phyloP scores from a whole-genome alignment of 371 early-diverging fungal species.

The Zopfochytrium polystomum region DNA sequence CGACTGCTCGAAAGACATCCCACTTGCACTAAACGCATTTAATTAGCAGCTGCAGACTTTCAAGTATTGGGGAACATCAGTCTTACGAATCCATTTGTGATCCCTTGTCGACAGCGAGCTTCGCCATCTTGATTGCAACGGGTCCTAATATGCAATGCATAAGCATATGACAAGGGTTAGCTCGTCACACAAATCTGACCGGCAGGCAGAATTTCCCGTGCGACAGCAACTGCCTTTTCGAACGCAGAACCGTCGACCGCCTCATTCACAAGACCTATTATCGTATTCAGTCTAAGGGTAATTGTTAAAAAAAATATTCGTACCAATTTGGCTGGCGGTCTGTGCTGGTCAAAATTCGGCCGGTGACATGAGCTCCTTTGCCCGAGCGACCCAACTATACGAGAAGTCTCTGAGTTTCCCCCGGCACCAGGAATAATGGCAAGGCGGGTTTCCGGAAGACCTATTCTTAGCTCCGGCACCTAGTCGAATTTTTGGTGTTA shows the following conservation, averaged over 20 bases:
- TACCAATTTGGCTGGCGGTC: too few species aligned
- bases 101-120: conserved; percentile 80
- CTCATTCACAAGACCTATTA: conserved; percentile 75
- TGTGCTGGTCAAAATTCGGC: conserved; percentile 61
- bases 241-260: conserved; percentile 67
- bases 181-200: conserved; percentile 30
- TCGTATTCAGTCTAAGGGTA: not conserved
- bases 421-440: conserved; percentile 98
- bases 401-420: conserved; percentile 87
- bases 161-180: not conserved
- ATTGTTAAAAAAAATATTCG: too few species aligned
- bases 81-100: conserved; percentile 71
- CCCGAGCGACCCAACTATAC: conserved; percentile 82
- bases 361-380: conserved; percentile 93
- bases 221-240: conserved; percentile 74
- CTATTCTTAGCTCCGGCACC: too few species aligned
- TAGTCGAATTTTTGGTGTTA: too few species aligned
- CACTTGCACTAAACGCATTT: conserved; percentile 60
- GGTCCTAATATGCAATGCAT: conserved; percentile 59
- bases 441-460: conserved; percentile 90
- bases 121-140: conserved; percentile 84
- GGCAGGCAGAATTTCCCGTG: conserved; percentile 75
- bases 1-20: conserved; percentile 88
- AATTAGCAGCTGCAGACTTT: not conserved
- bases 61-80: not conserved